These are phyloP conservation scores for Ceraceosorus guamensis DNA, from an alignment of 1,284 basidiomycete species.

Conservation along the genomic window DNA sequence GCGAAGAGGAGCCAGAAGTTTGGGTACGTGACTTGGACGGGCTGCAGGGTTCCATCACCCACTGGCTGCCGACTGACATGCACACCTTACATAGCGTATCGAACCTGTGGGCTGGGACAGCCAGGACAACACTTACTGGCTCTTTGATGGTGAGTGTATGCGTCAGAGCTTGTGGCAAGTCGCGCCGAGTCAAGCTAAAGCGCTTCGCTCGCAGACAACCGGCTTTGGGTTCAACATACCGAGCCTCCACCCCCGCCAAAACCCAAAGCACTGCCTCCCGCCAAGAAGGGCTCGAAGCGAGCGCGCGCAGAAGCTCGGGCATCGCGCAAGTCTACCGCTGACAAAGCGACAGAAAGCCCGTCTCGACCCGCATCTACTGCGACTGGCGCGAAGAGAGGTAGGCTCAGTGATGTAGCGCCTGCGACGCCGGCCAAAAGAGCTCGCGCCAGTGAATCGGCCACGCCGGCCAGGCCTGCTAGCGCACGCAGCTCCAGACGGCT, in stretches of 20 bases:
- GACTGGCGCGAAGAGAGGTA: conserved; percentile 6
- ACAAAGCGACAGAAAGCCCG: conserved; percentile 1
- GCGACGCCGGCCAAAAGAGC: conserved; percentile 24
- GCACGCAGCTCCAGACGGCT: neutral
- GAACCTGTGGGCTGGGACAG: conserved; percentile 80
- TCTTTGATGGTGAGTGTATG: conserved; percentile 62
- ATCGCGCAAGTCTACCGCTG: neutral
- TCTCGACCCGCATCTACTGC: neutral
- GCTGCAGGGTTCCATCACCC: too few relatives aligned
- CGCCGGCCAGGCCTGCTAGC: neutral
- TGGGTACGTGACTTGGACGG: conserved; percentile 52
- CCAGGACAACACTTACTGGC: conserved; percentile 75
- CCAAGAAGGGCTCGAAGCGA: conserved; percentile 16
- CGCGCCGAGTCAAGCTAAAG: neutral
- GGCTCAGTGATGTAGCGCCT: conserved; percentile 22
- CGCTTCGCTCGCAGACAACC: conserved; percentile 53
- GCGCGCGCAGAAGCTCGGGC: conserved; percentile 14
- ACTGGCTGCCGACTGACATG: too few relatives aligned
- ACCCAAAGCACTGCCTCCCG: conserved; percentile 5
- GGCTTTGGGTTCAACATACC: conserved; percentile 72
- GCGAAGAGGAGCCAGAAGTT: conserved; percentile 52
- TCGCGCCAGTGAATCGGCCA: conserved; percentile 5
- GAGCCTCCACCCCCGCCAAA: conserved; percentile 40
- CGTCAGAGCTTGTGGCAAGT: neutral
- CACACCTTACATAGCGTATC: conserved; percentile 52